A percentile compares a stretch with the other conserved stretches of the same genome.
Evolutionary conservation across 768 basidiomycete genomes (phyloP).

Genomic region (Daedalea quercina): DNA sequence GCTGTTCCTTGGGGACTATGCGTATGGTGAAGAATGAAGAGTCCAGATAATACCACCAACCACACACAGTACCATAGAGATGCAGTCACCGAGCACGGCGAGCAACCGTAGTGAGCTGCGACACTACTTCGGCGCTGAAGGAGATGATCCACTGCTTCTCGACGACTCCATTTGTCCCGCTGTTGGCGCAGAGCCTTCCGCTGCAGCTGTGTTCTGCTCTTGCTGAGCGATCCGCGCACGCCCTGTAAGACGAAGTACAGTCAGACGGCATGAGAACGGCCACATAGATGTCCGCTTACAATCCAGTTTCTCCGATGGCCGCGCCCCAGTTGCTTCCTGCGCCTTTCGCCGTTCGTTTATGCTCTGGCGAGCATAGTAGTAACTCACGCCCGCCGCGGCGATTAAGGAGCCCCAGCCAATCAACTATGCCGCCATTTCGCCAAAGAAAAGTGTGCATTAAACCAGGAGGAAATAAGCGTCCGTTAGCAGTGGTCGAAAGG

Average conservation of each 20-base stretch:
- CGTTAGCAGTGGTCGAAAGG: background rate
- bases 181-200: too few relatives aligned
- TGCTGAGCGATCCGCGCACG: background rate
- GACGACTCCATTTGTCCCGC: too few relatives aligned
- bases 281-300: constrained; percentile 18
- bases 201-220: background rate
- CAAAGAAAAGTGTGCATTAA: background rate
- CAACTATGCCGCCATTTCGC: constrained; percentile 12
- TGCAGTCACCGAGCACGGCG: too few relatives aligned
- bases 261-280: background rate
- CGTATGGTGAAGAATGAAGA: too few relatives aligned
- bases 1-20: too few relatives aligned
- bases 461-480: background rate
- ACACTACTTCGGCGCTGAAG: too few relatives aligned
- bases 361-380: constrained; percentile 29
- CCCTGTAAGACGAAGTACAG: background rate
- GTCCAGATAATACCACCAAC: too few relatives aligned
- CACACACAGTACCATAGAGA: too few relatives aligned
- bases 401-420: constrained; percentile 30
- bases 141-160: too few relatives aligned
- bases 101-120: too few relatives aligned
- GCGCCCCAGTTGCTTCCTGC: constrained; percentile 24
- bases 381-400: constrained; percentile 30
- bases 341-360: constrained; percentile 29
- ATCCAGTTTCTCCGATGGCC: constrained; percentile 28